Evolutionary conservation across 768 basidiomycete genomes (phyloP).

Genomic region (Pleurotus salmoneostramineus): DNA sequence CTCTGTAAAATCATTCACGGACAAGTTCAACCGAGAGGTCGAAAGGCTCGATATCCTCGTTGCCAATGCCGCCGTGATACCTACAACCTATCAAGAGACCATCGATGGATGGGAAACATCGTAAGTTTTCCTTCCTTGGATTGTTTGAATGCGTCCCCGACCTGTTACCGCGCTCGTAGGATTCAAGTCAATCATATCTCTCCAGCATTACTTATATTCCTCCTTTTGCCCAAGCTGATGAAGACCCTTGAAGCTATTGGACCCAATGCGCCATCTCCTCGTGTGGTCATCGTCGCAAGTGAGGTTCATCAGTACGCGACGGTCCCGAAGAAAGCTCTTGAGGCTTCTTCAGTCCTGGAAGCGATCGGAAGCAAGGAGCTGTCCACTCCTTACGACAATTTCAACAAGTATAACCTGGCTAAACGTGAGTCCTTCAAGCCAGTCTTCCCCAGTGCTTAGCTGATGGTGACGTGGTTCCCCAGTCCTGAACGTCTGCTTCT

Average conservation of each 20-base stretch:
- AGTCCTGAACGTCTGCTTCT: conserved; percentile 40
- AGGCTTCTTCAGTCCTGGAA: background rate
- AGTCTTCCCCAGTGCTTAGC: background rate
- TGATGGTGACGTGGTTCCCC: background rate
- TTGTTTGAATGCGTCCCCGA: background rate
- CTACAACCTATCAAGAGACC: conserved; percentile 17
- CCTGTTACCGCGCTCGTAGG: conserved; percentile 18
- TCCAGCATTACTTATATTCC: conserved; percentile 33
- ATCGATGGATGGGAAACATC: conserved; percentile 42
- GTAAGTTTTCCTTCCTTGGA: conserved; percentile 21
- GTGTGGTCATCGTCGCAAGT: conserved; percentile 40
- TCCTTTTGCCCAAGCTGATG: conserved; percentile 38
- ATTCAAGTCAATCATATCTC: conserved; percentile 46
- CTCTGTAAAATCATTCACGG: conserved; percentile 34
- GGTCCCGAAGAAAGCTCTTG: conserved; percentile 15
- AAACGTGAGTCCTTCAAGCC: conserved; percentile 26
- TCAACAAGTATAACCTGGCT: conserved; percentile 23
- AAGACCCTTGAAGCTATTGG: conserved; percentile 21
- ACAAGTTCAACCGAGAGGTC: conserved; percentile 25
- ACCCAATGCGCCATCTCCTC: conserved; percentile 23
- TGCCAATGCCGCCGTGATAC: conserved; percentile 33
- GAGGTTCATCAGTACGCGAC: conserved; percentile 31
- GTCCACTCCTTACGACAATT: background rate
- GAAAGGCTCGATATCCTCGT: conserved; percentile 39
- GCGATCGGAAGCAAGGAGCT: background rate